phyloP scores from a whole-genome alignment of 2,329 filamentous ascomycete species.

The Ophiostoma pallidulum region DNA sequence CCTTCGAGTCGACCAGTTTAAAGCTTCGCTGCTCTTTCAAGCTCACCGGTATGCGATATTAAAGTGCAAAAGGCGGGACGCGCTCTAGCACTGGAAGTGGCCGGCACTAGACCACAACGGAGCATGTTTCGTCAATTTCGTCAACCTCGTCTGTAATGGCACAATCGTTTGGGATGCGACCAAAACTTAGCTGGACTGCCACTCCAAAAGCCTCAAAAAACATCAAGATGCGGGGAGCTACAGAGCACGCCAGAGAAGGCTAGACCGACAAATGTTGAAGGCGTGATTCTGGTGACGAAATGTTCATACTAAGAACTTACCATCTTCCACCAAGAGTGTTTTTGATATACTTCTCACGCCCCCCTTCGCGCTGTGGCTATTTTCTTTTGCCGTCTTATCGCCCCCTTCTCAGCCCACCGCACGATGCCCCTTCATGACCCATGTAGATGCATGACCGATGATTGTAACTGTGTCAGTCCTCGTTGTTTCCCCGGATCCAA shows the following conservation, averaged over 20 bases:
- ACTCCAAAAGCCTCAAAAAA: too few relatives aligned
- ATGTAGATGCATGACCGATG: conserved; percentile 2
- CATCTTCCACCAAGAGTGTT: too few relatives aligned
- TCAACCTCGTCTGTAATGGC: conserved; percentile 9
- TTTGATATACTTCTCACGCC: background rate
- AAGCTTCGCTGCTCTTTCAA: too few relatives aligned
- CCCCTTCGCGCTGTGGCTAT: background rate
- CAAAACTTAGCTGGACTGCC: too few relatives aligned
- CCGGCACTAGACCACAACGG: background rate
- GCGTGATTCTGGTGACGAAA: conserved; percentile 6
- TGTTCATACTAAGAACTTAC: too few relatives aligned
- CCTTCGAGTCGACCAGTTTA: too few relatives aligned
- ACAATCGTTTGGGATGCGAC: too few relatives aligned
- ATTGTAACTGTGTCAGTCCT: background rate
- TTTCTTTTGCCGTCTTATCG: background rate
- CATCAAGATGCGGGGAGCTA: background rate
- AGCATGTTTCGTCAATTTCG: conserved; percentile 7
- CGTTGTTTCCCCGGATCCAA: too few relatives aligned
- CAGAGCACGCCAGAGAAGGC: background rate
- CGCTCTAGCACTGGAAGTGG: too few relatives aligned
- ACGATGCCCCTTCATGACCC: conserved; percentile 4
- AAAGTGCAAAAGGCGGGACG: background rate
- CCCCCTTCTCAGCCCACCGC: background rate
- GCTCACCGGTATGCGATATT: too few relatives aligned
- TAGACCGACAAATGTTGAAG: too few relatives aligned